Evolutionary conservation across 1,284 basidiomycete species (phyloP).

Genomic region (Rhodotorula sp.): DNA sequence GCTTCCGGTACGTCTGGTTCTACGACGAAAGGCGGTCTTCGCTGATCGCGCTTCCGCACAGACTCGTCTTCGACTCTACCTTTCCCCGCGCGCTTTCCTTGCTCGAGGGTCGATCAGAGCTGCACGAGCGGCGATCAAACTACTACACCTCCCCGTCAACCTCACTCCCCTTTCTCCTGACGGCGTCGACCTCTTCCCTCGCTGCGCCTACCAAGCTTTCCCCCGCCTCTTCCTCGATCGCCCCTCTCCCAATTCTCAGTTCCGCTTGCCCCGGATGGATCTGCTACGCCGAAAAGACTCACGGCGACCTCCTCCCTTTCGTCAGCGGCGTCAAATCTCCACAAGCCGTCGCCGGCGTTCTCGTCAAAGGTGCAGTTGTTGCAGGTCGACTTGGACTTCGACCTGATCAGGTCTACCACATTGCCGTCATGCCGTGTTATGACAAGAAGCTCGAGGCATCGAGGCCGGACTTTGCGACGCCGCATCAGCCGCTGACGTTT

Average conservation of each 20-base stretch:
- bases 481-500: constrained; percentile 40
- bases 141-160: constrained; percentile 9
- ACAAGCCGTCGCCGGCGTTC: constrained; percentile 87
- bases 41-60: too few species aligned
- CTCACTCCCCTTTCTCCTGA: constrained; percentile 3
- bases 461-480: constrained; percentile 79
- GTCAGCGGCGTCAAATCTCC: constrained; percentile 85
- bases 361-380: constrained; percentile 80
- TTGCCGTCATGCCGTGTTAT: constrained; percentile 98
- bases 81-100: constrained; percentile 87
- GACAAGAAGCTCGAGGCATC: constrained; percentile 99
- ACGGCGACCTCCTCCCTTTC: constrained; percentile 87
- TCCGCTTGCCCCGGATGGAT: constrained; percentile 99
- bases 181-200: constrained; percentile 8
- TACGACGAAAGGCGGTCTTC: too few species aligned
- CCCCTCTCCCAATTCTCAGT: constrained; percentile 77
- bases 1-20: constrained; percentile 41
- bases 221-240: constrained; percentile 21
- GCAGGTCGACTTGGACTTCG: constrained; percentile 65
- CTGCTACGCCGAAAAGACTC: constrained; percentile 98
- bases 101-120: constrained; percentile 78
- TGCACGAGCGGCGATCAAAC: constrained; percentile 59
- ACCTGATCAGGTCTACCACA: constrained; percentile 84
- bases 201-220: constrained; percentile 21
- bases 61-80: constrained; percentile 79